phyloP scores from a whole-genome alignment of 495 filamentous ascomycete genomes.

The Collariella sp. region DNA sequence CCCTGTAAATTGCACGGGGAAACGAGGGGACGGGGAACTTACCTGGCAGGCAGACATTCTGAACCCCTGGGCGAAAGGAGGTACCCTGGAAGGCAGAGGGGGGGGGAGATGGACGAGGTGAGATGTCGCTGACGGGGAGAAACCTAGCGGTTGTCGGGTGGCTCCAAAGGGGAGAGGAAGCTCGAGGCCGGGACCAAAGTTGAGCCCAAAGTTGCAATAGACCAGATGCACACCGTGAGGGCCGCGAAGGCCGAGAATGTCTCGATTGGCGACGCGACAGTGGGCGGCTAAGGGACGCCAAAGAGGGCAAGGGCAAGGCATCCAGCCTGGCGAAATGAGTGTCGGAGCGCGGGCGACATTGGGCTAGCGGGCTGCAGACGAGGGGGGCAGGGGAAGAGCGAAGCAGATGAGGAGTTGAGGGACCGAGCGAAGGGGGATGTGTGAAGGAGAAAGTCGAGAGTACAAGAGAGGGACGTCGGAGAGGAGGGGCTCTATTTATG shows the following conservation, averaged over 20 bases:
- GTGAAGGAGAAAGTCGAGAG: constrained; percentile 8
- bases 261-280: constrained; percentile 4
- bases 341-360: constrained; percentile 10
- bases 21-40: not conserved
- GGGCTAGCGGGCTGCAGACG: not conserved
- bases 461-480: not conserved
- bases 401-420: constrained; percentile 5
- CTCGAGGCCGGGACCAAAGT: constrained; percentile 3
- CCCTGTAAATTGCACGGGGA: not conserved
- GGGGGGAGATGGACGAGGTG: constrained; percentile 4
- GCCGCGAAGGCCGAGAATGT: constrained; percentile 9
- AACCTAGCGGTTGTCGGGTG: not conserved
- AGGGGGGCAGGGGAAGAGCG: not conserved
- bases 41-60: constrained; percentile 2
- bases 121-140: not conserved
- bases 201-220: not conserved
- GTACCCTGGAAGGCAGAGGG: not conserved
- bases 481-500: constrained; percentile 15
- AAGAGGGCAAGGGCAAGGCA: constrained; percentile 5
- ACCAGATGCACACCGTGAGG: constrained; percentile 6
- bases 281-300: constrained; percentile 8
- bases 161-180: not conserved
- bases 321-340: constrained; percentile 11
- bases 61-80: not conserved
- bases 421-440: constrained; percentile 8